A percentile compares a stretch with the other conserved stretches of the same genome.
phyloP scores from a whole-genome alignment of 1,139 yeast genomes.

The Sugiyamaella grinbergsii region DNA sequence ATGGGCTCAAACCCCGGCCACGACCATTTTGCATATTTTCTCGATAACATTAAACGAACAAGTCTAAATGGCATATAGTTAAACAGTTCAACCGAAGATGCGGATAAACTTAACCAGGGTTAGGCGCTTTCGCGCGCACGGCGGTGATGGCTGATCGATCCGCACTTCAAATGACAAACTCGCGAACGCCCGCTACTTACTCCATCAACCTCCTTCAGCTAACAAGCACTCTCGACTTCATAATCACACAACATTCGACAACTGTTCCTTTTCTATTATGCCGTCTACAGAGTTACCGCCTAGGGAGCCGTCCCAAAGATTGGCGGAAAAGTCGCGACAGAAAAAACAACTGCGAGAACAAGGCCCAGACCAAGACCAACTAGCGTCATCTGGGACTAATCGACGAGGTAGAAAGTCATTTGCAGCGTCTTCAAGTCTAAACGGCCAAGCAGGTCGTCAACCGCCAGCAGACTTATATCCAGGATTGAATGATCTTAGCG shows the following conservation, averaged over 20 bases:
- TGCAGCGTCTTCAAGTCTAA: background rate
- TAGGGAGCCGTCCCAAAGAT: slow-evolving; percentile 20
- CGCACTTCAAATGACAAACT: too few relatives aligned
- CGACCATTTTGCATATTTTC: slow-evolving; percentile 2
- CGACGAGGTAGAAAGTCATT: slow-evolving; percentile 1
- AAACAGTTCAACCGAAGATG: too few relatives aligned
- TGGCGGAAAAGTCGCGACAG: slow-evolving; percentile 19
- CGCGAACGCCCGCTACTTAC: too few relatives aligned
- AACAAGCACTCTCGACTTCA: too few relatives aligned
- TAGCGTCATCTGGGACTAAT: background rate
- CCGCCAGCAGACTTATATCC: slow-evolving; percentile 51
- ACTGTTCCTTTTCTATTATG: background rate
- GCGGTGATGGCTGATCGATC: background rate
- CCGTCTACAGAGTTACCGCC: slow-evolving; percentile 17
- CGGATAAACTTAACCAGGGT: background rate
- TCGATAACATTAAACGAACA: too few relatives aligned
- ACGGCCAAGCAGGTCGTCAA: slow-evolving; percentile 3
- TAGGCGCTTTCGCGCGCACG: background rate
- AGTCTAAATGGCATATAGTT: too few relatives aligned
- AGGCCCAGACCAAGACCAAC: slow-evolving; percentile 8
- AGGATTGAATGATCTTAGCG: slow-evolving; percentile 88
- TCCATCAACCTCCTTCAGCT: background rate
- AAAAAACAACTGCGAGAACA: slow-evolving; percentile 14
- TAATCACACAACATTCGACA: background rate
- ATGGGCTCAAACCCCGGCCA: background rate